Evolutionary conservation across 108 stramenopile genomes (phyloP), one percentile per base, ranked within the genome.

Genomic region (Cyclotella cryptica): DNA sequence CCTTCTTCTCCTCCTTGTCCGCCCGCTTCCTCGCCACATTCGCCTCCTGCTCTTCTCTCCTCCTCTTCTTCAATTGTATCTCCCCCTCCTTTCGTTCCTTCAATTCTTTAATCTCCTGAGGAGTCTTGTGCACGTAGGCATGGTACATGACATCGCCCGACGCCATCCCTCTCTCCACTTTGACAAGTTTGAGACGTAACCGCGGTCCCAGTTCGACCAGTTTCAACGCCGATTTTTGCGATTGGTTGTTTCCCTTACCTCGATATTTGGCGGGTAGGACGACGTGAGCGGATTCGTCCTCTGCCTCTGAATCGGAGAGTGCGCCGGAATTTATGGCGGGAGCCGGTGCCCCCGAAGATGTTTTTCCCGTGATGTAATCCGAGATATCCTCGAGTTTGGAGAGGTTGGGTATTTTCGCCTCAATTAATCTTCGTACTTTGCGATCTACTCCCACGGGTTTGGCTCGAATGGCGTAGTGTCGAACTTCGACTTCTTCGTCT

Each of bases 101-200:
- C 66, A 94, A 77, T 64, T 70, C 86, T 51, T 86, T 90, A 21
- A 86, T 81, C 52, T 96, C 93, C 51, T 89, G 83, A 0, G 92
- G 83, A 47, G 89, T 84, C 72, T 94, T 96, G 39, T 88, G 66
- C 2, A 93, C 81, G 66, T 93, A 93, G n/a, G 94, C 95, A 85
- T 99, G 98, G 81, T 96, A 99, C 88, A 99, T 94, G 43, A 99
- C 97, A 75, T 98, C 98, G 7, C 99, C 98, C 35, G 83, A 87
- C 19, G 87, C 92, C 61, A 99, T 68, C 21, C 98, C 98, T 28
- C 95, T 80, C 83, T 99, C 96, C 44, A 99, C 97, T 87, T 99
- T 99, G 80, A 89, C 74, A 24, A 99, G 86, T 77, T 96, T 80
- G 46, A 99, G 54, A 27, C 93, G 86, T 53, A 99, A 64, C 19